A percentile compares a stretch with the other conserved stretches of the same genome.
phyloP scores from a whole-genome alignment of 23 red algal species.

The Agarophyton chilense region DNA sequence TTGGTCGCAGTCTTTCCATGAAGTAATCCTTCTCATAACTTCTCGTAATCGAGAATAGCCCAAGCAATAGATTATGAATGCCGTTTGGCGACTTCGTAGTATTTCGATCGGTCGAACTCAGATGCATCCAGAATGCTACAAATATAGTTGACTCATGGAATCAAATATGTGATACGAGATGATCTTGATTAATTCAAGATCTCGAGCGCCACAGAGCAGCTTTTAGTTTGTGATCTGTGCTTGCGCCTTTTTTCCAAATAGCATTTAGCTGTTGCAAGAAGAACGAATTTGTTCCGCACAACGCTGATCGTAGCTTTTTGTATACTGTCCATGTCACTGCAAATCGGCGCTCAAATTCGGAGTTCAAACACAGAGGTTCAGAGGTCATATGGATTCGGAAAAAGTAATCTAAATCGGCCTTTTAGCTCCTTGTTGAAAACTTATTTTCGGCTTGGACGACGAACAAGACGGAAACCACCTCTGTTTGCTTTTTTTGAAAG shows the following conservation, averaged over 20 bases:
- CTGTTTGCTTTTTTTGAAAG: too few species aligned
- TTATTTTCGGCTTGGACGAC: too few species aligned
- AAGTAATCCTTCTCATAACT: too few species aligned
- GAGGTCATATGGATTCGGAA: not conserved
- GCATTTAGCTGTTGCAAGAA: not conserved
- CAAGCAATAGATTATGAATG: too few species aligned
- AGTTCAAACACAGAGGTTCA: not conserved
- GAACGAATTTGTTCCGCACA: not conserved
- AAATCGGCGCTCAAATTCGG: constrained; percentile 10
- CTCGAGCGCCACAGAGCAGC: not conserved
- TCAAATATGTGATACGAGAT: constrained; percentile 8
- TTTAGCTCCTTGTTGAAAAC: too few species aligned
- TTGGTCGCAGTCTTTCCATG: too few species aligned
- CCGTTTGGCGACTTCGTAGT: too few species aligned
- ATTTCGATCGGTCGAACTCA: too few species aligned
- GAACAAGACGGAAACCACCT: too few species aligned
- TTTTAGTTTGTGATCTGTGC: not conserved
- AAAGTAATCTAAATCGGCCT: not conserved
- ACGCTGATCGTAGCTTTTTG: not conserved
- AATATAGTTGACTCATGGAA: constrained; percentile 17
- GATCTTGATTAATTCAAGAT: not conserved
- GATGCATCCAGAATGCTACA: too few species aligned
- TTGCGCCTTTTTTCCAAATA: not conserved
- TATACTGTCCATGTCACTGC: not conserved
- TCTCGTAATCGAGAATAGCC: too few species aligned